Conservation (phyloP, 768 basidiomycete genomes). For the Leccinum olivaceopallidum region DNA sequence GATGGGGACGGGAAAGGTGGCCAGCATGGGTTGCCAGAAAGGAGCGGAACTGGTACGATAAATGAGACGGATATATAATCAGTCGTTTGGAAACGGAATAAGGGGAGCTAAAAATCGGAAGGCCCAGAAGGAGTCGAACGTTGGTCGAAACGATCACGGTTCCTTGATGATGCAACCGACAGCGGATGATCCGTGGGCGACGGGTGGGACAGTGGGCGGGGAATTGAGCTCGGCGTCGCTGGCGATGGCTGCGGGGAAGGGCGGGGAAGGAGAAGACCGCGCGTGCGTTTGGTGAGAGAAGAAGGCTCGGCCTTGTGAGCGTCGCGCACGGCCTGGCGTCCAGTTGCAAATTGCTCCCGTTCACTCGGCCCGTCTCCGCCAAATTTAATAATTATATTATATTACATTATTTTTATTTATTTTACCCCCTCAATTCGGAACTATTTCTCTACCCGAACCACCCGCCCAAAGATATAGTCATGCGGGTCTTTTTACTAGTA, state of each 20-base stretch:
- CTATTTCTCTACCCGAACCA: conserved; percentile 4
- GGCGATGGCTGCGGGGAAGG: conserved; percentile 3
- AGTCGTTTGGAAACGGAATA: conserved; percentile 17
- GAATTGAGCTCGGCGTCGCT: conserved; percentile 12
- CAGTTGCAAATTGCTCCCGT: conserved; percentile 26
- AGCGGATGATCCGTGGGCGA: conserved; percentile 24
- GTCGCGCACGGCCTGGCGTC: conserved; percentile 13
- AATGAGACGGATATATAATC: conserved; percentile 22
- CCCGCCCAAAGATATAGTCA: not conserved
- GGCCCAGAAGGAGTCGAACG: conserved; percentile 16
- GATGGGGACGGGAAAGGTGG: conserved; percentile 60
- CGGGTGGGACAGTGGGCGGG: not conserved
- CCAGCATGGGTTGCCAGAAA: conserved; percentile 40
- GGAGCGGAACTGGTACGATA: conserved; percentile 14
- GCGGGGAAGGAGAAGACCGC: conserved; percentile 3
- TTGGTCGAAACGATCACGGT: conserved; percentile 28
- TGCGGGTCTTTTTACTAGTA: conserved; percentile 2
- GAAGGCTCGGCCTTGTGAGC: conserved; percentile 22
- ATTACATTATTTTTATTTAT: not conserved
- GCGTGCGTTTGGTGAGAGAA: conserved; percentile 23
- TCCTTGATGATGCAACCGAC: conserved; percentile 28
- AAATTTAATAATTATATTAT: not conserved
- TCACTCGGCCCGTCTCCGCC: conserved; percentile 21
- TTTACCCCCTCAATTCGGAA: conserved; percentile 8
- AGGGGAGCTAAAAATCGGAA: conserved; percentile 15